Evolutionary conservation across 768 basidiomycete genomes (phyloP).

Genomic region (Russula sp.): DNA sequence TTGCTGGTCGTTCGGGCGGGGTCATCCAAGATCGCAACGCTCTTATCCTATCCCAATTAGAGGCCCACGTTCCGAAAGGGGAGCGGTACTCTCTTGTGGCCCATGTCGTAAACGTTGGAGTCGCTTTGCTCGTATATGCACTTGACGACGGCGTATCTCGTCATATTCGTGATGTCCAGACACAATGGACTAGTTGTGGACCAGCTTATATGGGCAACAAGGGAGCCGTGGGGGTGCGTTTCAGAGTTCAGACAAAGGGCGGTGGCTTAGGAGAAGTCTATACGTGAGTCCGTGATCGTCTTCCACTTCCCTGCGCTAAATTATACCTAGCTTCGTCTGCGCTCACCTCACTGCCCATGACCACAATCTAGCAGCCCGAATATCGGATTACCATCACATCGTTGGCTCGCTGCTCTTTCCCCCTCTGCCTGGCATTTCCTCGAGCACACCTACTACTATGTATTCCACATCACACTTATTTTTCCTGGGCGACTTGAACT

Average conservation of each 20-base stretch:
- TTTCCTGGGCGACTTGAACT: conserved; percentile 91
- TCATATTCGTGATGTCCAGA: conserved; percentile 56
- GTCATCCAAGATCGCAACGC: conserved; percentile 62
- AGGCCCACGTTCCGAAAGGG: conserved; percentile 60
- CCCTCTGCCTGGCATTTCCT: conserved; percentile 36
- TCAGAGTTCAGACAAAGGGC: conserved; percentile 56
- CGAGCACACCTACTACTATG: conserved; percentile 46
- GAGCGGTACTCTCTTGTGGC: conserved; percentile 74
- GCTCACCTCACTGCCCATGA: conserved; percentile 87
- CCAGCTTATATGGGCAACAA: conserved; percentile 88
- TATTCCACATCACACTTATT: conserved; percentile 88
- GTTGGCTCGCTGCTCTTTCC: conserved; percentile 75
- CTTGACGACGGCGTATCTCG: conserved; percentile 60
- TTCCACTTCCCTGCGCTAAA: conserved; percentile 4
- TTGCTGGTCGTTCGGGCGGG: conserved; percentile 65
- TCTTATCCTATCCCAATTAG: conserved; percentile 70
- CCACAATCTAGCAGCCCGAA: conserved; percentile 51
- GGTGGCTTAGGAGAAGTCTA: conserved; percentile 62
- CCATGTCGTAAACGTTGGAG: conserved; percentile 76
- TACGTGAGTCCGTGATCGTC: conserved; percentile 52
- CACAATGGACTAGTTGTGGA: conserved; percentile 68
- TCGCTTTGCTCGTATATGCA: conserved; percentile 83
- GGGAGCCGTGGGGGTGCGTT: conserved; percentile 83
- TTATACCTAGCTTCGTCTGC: conserved; percentile 65
- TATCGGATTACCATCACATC: conserved; percentile 77